Percentiles rank a stretch among this genome's conserved stretches.
Conservation (phyloP, 768 basidiomycete genomes). For the Lactarius indigo region DNA sequence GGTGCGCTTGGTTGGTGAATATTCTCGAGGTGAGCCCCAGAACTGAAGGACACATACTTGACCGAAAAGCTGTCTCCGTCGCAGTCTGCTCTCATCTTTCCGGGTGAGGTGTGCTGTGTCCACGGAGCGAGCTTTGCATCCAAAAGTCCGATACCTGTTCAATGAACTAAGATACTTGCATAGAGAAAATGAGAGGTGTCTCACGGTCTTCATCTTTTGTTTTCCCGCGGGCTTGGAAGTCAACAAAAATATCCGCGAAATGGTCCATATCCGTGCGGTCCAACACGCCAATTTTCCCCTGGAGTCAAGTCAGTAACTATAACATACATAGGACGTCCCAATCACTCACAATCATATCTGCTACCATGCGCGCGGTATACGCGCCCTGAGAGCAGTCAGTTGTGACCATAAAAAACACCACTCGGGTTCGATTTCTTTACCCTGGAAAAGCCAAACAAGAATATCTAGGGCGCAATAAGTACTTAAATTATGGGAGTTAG, state of each 20-base stretch:
- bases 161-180: background rate
- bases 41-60: slow-evolving; percentile 48
- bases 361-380: slow-evolving; percentile 73
- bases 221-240: slow-evolving; percentile 61
- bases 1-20: slow-evolving; percentile 8
- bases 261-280: slow-evolving; percentile 69
- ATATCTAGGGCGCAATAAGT: slow-evolving; percentile 45
- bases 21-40: background rate
- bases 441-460: slow-evolving; percentile 74
- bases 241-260: slow-evolving; percentile 60
- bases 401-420: background rate
- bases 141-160: slow-evolving; percentile 37
- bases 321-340: background rate
- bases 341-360: slow-evolving; percentile 56
- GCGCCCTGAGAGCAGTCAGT: slow-evolving; percentile 49
- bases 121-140: slow-evolving; percentile 49
- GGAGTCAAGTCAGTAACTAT: slow-evolving; percentile 13
- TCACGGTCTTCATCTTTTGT: slow-evolving; percentile 44
- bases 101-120: slow-evolving; percentile 49
- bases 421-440: slow-evolving; percentile 40
- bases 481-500: background rate
- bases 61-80: slow-evolving; percentile 51
- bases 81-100: slow-evolving; percentile 48
- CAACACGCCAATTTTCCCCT: slow-evolving; percentile 72
- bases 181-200: background rate